A percentile compares a stretch with the other conserved stretches of the same genome.
Evolutionary conservation across 2,329 filamentous ascomycete species (phyloP).

Genomic region (Fusarium hostae): DNA sequence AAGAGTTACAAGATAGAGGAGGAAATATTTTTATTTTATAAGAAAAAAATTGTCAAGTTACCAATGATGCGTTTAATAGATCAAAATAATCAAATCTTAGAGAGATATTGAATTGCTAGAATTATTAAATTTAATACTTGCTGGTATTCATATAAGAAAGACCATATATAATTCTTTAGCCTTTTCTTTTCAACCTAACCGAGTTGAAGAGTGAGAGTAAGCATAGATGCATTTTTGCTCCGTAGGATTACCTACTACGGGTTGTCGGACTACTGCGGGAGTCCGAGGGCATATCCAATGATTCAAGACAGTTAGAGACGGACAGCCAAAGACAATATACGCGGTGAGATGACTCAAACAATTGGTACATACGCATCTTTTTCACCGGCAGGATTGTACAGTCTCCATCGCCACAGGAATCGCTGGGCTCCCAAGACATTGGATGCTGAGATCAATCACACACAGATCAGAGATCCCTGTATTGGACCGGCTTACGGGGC

Average conservation of each 20-base stretch:
- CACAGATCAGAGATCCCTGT: not conserved
- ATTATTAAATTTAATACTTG: not conserved
- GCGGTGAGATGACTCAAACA: slow-evolving; percentile 32
- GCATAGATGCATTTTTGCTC: slow-evolving; percentile 4
- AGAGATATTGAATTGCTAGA: not conserved
- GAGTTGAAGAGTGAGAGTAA: slow-evolving; percentile 5
- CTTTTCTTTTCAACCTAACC: not conserved
- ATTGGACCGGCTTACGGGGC: not conserved
- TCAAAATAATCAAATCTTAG: not conserved
- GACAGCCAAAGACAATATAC: slow-evolving; percentile 10
- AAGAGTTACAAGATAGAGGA: not conserved
- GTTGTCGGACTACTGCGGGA: slow-evolving; percentile 37
- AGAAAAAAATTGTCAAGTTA: not conserved
- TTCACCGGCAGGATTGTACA: slow-evolving; percentile 1
- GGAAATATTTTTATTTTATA: not conserved
- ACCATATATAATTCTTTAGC: not conserved
- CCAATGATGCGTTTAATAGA: not conserved
- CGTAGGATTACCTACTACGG: slow-evolving; percentile 19
- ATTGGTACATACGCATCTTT: not conserved
- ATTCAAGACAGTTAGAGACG: not conserved
- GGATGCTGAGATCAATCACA: not conserved
- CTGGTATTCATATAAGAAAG: not conserved
- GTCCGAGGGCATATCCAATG: slow-evolving; percentile 30
- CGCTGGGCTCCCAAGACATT: not conserved
- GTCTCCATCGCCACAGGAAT: not conserved